These are phyloP conservation scores for Tetraselmis striata DNA, from an alignment of 139 green algal species.

Conservation along the genomic window DNA sequence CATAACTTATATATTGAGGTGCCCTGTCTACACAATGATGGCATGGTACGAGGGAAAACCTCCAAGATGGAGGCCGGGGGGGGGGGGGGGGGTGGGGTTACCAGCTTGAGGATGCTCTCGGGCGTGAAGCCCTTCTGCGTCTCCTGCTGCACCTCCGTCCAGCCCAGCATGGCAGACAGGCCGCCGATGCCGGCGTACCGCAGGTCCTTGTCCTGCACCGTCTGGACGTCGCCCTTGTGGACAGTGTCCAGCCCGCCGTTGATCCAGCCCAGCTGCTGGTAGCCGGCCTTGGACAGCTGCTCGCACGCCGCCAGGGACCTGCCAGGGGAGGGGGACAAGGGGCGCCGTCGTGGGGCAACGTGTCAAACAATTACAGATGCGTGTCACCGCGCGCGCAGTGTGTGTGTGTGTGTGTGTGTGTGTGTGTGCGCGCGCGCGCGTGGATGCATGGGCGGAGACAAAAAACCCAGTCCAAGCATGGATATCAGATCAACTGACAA, in stretches of 20 bases:
- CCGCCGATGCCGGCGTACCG: slow-evolving; percentile 77
- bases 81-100: too few species aligned
- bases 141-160: slow-evolving; percentile 81
- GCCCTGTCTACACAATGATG: too few species aligned
- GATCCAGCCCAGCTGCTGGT: slow-evolving; percentile 78
- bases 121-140: slow-evolving; percentile 30
- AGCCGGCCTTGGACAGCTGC: slow-evolving; percentile 65
- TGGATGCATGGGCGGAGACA: too few species aligned
- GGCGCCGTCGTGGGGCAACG: background rate
- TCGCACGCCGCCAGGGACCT: slow-evolving; percentile 78
- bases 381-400: too few species aligned
- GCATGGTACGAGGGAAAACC: too few species aligned
- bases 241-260: slow-evolving; percentile 81
- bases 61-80: too few species aligned
- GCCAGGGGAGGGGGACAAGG: background rate
- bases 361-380: background rate
- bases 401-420: too few species aligned
- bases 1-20: too few species aligned
- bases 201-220: slow-evolving; percentile 40
- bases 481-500: too few species aligned
- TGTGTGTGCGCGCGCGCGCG: too few species aligned
- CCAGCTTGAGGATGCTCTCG: slow-evolving; percentile 42
- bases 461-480: too few species aligned
- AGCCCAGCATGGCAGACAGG: slow-evolving; percentile 73
- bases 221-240: slow-evolving; percentile 55